Evolutionary conservation across 2,329 filamentous ascomycete species (phyloP).

Genomic region (Alternaria solani): DNA sequence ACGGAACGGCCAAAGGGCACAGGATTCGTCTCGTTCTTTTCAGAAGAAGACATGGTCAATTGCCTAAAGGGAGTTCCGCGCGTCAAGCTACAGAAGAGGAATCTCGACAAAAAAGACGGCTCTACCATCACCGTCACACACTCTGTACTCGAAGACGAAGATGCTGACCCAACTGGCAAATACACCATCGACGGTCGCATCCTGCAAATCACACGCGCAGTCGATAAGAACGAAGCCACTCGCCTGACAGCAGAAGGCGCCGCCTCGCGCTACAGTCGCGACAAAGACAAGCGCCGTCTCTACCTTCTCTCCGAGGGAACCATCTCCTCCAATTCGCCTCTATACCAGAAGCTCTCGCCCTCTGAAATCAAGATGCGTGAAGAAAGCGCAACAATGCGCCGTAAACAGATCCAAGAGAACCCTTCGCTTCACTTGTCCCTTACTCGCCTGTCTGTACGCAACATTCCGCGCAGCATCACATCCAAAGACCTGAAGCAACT

Average conservation of each 20-base stretch:
- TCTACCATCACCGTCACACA: slow-evolving; percentile 56
- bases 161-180: slow-evolving; percentile 78
- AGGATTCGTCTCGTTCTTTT: slow-evolving; percentile 93
- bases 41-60: slow-evolving; percentile 73
- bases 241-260: slow-evolving; percentile 75
- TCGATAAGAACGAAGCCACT: slow-evolving; percentile 81
- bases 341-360: slow-evolving; percentile 78
- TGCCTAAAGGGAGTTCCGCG: slow-evolving; percentile 79
- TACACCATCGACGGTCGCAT: slow-evolving; percentile 93
- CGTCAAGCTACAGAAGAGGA: slow-evolving; percentile 49
- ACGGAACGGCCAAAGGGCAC: slow-evolving; percentile 91
- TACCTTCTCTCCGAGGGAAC: slow-evolving; percentile 89
- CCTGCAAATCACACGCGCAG: slow-evolving; percentile 82
- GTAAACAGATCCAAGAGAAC: slow-evolving; percentile 89
- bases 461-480: slow-evolving; percentile 82
- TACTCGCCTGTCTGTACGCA: slow-evolving; percentile 89
- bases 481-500: slow-evolving; percentile 91
- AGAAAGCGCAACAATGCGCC: slow-evolving; percentile 84
- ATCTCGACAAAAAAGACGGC: slow-evolving; percentile 45
- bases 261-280: slow-evolving; percentile 68
- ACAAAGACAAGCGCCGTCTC: slow-evolving; percentile 88
- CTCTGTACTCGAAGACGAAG: slow-evolving; percentile 88
- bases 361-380: slow-evolving; percentile 89
- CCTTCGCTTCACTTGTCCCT: slow-evolving; percentile 87
- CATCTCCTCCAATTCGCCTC: slow-evolving; percentile 76